Evolutionary conservation across 257 asterid genomes (phyloP), one percentile per base, ranked within the genome.

Genomic region (Anisodus tanguticus): DNA sequence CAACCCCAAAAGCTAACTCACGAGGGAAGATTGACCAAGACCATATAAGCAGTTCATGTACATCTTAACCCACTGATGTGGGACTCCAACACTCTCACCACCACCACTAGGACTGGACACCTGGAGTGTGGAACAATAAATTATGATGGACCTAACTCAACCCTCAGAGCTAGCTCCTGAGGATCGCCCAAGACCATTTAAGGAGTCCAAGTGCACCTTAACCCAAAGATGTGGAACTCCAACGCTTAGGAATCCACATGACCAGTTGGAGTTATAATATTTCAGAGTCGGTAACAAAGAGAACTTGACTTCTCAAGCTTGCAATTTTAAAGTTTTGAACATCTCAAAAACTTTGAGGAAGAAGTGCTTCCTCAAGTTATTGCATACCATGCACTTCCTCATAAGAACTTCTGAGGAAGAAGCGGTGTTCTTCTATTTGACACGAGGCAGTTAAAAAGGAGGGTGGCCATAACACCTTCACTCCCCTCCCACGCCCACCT

Each of bases 291-390:
- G 62, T 31, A 31, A 63, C 63, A 76, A 76, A 53, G 59, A 76
- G 64, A 51, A 15, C 63, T 74, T 51, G 31, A 53, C 64, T 53
- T 76, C 64, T 76, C 81, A 76, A 51, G 35, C 13, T 54, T 53
- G 47, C 47, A 47, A 51, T 51, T 12, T 31, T 76, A 15, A 77
- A 77, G 82, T 31, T 77, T 53, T 31, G 9, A 77, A 64, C 64
- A 26, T 53, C 49, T 77, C 66, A 31, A 53, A 45, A 77, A 77
- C 64, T 26, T 51, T 53, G 64, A 54, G 64, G 66, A 77, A 77
- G 47, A 77, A 77, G 45, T 53, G 77, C 22, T 37, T 39, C 77
- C 77, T 15, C 51, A 35, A 6, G 49, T 37, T 37, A 35, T 37
- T 37, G 76, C 19, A 68, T 13, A 37, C 22, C 19, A 37, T 31